phyloP scores from a whole-genome alignment of 768 basidiomycete genomes.

The Auriculariales sp. region DNA sequence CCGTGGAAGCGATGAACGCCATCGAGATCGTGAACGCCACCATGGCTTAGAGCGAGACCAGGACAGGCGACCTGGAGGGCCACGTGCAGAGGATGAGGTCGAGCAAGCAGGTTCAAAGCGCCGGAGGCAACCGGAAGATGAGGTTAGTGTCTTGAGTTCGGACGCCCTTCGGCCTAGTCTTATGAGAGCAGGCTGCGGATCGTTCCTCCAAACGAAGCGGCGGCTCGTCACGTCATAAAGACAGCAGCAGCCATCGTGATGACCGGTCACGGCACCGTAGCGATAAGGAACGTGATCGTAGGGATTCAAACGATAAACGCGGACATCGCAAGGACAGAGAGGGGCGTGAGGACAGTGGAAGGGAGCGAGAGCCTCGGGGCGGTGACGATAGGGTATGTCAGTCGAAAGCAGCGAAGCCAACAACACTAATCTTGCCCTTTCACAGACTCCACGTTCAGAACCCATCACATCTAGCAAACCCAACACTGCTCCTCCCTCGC shows the following conservation, averaged over 20 bases:
- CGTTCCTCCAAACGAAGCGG: conserved; percentile 59
- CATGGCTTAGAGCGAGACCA: conserved; percentile 8
- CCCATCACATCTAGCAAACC: neutral
- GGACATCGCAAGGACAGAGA: conserved; percentile 41
- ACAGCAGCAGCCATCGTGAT: conserved; percentile 36
- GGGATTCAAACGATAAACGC: conserved; percentile 11
- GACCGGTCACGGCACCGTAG: conserved; percentile 49
- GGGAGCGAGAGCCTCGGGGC: conserved; percentile 14
- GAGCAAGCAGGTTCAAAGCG: conserved; percentile 49
- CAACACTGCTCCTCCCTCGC: conserved; percentile 23
- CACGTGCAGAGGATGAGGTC: conserved; percentile 31
- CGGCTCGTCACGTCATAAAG: conserved; percentile 46
- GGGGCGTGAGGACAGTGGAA: conserved; percentile 31
- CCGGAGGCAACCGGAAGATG: conserved; percentile 53
- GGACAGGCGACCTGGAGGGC: conserved; percentile 41
- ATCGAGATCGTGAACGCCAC: conserved; percentile 7
- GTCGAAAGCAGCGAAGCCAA: neutral
- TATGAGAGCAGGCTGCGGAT: conserved; percentile 19
- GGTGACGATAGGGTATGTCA: conserved; percentile 41
- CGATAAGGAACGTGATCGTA: conserved; percentile 51
- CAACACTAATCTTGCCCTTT: neutral
- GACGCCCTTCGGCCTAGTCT: neutral
- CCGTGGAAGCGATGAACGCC: conserved; percentile 14
- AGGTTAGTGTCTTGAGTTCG: conserved; percentile 30
- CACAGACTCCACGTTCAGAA: neutral